Percentiles rank a stretch among this genome's conserved stretches.
Conservation (phyloP, 139 green algal species). For the Chara braunii region DNA sequence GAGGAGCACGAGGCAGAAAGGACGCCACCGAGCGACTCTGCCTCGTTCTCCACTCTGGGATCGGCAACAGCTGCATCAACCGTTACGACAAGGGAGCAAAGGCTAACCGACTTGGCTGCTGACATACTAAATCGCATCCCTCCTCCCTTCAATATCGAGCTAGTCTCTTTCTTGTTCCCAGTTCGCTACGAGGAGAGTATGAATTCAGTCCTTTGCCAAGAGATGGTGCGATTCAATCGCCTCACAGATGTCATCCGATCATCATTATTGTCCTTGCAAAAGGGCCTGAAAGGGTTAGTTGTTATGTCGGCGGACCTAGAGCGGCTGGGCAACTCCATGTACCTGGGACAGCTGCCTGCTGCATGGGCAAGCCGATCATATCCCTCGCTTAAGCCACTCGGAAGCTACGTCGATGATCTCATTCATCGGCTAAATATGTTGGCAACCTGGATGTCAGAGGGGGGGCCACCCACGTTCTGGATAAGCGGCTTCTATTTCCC, state of each 20-base stretch:
- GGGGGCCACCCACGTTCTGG: slow-evolving; percentile 64
- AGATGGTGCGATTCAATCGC: slow-evolving; percentile 73
- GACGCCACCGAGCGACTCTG: no score
- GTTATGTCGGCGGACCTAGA: slow-evolving; percentile 66
- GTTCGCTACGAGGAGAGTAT: slow-evolving; percentile 71
- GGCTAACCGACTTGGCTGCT: slow-evolving; percentile 52
- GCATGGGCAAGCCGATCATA: slow-evolving; percentile 60
- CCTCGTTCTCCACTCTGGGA: not conserved
- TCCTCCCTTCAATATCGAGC: slow-evolving; percentile 63
- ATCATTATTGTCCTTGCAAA: slow-evolving; percentile 43
- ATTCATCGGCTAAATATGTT: slow-evolving; percentile 55
- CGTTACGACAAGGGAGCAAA: slow-evolving; percentile 51
- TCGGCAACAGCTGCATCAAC: slow-evolving; percentile 1
- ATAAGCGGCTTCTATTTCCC: slow-evolving; percentile 80
- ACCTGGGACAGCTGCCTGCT: slow-evolving; percentile 51
- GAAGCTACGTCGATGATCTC: slow-evolving; percentile 60
- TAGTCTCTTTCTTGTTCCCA: slow-evolving; percentile 60
- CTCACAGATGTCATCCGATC: slow-evolving; percentile 53
- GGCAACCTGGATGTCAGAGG: slow-evolving; percentile 53
- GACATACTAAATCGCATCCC: slow-evolving; percentile 53
- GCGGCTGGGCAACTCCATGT: slow-evolving; percentile 40
- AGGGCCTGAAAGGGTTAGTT: slow-evolving; percentile 54
- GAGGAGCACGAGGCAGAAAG: no score
- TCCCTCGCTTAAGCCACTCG: slow-evolving; percentile 64
- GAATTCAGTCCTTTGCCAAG: slow-evolving; percentile 73